Percentiles rank a stretch among this genome's conserved stretches.
Conservation (phyloP, 129 eudicot species). For the Artemisia argyi region DNA sequence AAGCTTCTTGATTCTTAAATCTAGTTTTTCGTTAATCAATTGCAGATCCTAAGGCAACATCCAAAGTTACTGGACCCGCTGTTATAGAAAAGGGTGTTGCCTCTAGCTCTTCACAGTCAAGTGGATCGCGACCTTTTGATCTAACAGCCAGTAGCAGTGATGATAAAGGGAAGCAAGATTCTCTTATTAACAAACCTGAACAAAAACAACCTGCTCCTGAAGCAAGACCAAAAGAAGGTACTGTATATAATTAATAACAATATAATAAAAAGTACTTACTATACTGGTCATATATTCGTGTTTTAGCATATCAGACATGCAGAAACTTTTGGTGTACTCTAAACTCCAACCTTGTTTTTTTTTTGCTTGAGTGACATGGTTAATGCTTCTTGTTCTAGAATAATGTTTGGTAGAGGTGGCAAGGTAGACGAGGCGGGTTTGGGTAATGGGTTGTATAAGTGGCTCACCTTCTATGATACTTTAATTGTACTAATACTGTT, state of each 20-base stretch:
- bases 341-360: no score
- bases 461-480: slow-evolving; percentile 2
- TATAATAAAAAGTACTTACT: no score
- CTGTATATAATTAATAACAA: neutral
- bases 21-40: slow-evolving; percentile 2
- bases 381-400: no score
- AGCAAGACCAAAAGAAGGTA: slow-evolving; percentile 86
- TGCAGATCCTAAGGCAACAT: slow-evolving; percentile 44
- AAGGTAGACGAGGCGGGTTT: no score
- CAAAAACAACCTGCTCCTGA: slow-evolving; percentile 27
- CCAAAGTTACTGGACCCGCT: slow-evolving; percentile 27
- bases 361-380: no score
- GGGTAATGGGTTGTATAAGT: neutral
- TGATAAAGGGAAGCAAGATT: slow-evolving; percentile 28
- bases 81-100: slow-evolving; percentile 27
- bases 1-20: slow-evolving; percentile 3
- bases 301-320: no score
- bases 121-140: slow-evolving; percentile 25
- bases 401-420: no score
- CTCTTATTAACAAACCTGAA: slow-evolving; percentile 12
- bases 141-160: slow-evolving; percentile 23
- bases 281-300: no score
- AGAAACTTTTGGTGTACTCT: no score
- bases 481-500: slow-evolving; percentile 2
- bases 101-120: slow-evolving; percentile 34